Conservation (phyloP, 176 grass and related monocot genomes). For the Aegilops longissima region DNA sequence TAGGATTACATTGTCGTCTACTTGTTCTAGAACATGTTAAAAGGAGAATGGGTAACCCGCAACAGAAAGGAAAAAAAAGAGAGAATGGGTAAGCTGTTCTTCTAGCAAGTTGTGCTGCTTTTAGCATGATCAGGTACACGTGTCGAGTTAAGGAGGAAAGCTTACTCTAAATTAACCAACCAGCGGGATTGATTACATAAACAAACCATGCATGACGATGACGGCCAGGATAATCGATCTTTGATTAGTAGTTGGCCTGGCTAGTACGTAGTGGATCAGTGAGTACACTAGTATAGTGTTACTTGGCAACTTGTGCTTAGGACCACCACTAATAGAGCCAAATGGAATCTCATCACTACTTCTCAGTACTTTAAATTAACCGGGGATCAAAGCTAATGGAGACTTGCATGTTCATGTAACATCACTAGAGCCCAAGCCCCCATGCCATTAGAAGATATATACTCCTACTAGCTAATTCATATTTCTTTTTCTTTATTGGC, state of each 20-base stretch:
- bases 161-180: neutral
- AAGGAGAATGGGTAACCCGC: too few relatives aligned
- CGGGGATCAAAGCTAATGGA: neutral
- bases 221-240: neutral
- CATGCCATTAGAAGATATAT: neutral
- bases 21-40: neutral
- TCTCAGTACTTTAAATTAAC: neutral
- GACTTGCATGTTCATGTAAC: neutral
- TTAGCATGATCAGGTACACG: neutral
- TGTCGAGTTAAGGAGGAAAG: slow-evolving; percentile 20
- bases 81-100: neutral
- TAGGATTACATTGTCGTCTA: neutral
- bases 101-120: slow-evolving; percentile 7
- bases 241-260: neutral
- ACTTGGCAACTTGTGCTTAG: neutral
- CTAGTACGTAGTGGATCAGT: neutral
- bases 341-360: neutral
- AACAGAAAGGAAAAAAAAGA: neutral
- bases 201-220: neutral
- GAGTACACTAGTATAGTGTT: neutral
- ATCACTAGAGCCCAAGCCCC: neutral
- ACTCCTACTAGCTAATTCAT: too few relatives aligned
- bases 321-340: slow-evolving; percentile 2
- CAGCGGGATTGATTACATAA: neutral
- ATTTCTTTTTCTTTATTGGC: neutral